Percentiles rank a stretch among this genome's conserved stretches.
Evolutionary conservation across 441 rosid species (phyloP).

Genomic region (Brassica hybrid): DNA sequence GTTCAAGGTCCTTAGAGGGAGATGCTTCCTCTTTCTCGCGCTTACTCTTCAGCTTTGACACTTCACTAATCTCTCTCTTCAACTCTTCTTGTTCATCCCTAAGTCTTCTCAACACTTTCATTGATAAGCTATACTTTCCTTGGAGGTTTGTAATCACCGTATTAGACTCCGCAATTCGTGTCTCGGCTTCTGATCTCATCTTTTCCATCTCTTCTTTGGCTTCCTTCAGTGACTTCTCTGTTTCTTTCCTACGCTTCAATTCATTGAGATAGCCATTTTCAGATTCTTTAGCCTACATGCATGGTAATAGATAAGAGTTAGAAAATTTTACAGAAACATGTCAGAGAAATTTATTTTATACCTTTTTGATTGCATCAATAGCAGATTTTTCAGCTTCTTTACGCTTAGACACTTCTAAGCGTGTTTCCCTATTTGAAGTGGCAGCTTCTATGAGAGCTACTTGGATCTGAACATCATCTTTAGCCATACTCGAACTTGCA

Average conservation of each 20-base stretch:
- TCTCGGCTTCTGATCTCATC: conserved; percentile 56
- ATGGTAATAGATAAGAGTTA: neutral
- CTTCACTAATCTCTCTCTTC: conserved; percentile 71
- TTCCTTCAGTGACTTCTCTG: conserved; percentile 56
- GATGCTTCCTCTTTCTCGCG: neutral
- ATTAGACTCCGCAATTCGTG: conserved; percentile 57
- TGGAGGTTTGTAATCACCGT: conserved; percentile 59
- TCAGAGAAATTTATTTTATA: too few relatives aligned
- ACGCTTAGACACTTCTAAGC: conserved; percentile 58
- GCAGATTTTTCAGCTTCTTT: conserved; percentile 77
- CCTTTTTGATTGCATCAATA: too few relatives aligned
- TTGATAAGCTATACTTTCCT: conserved; percentile 65
- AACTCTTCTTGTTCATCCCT: conserved; percentile 66
- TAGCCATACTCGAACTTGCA: conserved; percentile 22
- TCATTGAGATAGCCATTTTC: conserved; percentile 61
- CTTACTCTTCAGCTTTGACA: conserved; percentile 70
- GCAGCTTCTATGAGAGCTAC: conserved; percentile 58
- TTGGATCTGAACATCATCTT: conserved; percentile 41
- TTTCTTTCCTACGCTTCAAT: conserved; percentile 60
- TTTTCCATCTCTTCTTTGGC: conserved; percentile 51
- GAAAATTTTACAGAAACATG: too few relatives aligned
- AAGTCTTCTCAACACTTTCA: conserved; percentile 59
- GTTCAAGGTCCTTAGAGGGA: conserved; percentile 8
- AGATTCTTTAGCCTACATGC: conserved; percentile 56
- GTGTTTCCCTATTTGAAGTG: conserved; percentile 54